These are phyloP conservation scores for Cercospora zeae-maydis DNA, from an alignment of 2,329 filamentous ascomycete species.

Conservation along the genomic window DNA sequence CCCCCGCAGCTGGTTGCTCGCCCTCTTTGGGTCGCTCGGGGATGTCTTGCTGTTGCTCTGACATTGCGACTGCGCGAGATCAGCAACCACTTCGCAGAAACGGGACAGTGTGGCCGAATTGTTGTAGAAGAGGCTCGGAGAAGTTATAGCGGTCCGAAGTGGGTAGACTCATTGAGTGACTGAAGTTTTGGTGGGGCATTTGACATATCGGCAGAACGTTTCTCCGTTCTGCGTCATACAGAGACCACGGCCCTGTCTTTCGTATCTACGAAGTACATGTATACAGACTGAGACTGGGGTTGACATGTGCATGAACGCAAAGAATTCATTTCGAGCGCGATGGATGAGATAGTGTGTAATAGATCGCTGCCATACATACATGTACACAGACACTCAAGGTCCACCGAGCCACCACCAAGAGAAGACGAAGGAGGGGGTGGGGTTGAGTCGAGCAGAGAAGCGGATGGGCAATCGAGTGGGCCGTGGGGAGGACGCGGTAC, in stretches of 20 bases:
- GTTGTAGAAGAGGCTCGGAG: not conserved
- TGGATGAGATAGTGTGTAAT: too few relatives aligned
- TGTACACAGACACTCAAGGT: too few relatives aligned
- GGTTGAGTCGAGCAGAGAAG: too few relatives aligned
- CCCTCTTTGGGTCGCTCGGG: slow-evolving; percentile 34
- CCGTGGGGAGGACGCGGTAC: too few relatives aligned
- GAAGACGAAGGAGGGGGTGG: too few relatives aligned
- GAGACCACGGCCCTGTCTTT: not conserved
- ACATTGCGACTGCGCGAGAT: not conserved
- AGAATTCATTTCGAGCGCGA: too few relatives aligned
- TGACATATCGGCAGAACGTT: not conserved
- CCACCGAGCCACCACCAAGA: too few relatives aligned
- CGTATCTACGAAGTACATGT: not conserved
- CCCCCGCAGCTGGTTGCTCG: slow-evolving; percentile 16
- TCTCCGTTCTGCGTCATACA: not conserved
- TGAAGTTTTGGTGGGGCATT: slow-evolving; percentile 2
- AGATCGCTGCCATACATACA: too few relatives aligned
- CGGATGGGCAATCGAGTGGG: too few relatives aligned
- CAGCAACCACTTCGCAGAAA: not conserved
- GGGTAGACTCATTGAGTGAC: slow-evolving; percentile 1
- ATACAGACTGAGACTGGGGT: too few relatives aligned
- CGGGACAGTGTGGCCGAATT: not conserved
- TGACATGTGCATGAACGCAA: too few relatives aligned
- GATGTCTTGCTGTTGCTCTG: slow-evolving; percentile 20
- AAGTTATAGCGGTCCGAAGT: not conserved